phyloP scores from a whole-genome alignment of 2,329 filamentous ascomycete species.

The Dothidotthia symphoricarpi region DNA sequence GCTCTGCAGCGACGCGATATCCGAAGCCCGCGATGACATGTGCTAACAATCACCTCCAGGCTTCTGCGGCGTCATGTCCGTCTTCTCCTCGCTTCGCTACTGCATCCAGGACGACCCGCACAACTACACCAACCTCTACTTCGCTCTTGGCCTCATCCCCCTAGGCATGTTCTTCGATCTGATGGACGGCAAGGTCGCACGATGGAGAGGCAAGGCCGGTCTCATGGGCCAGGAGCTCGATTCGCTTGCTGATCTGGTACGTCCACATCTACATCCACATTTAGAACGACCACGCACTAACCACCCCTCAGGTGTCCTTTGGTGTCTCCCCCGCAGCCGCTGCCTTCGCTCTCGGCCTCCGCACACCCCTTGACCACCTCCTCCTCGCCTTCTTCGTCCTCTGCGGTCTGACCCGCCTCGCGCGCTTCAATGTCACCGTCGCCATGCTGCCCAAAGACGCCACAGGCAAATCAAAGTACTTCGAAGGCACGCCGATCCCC shows the following conservation, averaged over 20 bases:
- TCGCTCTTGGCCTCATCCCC: conserved; percentile 82
- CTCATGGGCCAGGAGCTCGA: conserved; percentile 98
- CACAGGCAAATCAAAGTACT: conserved; percentile 88
- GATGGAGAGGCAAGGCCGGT: conserved; percentile 95
- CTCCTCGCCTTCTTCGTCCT: conserved; percentile 87
- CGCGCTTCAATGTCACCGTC: conserved; percentile 96
- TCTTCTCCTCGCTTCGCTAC: conserved; percentile 94
- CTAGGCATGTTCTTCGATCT: conserved; percentile 92
- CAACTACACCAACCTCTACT: conserved; percentile 69
- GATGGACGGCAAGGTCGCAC: conserved; percentile 93
- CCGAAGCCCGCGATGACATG: not conserved
- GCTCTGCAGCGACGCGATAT: not conserved
- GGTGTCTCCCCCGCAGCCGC: conserved; percentile 84
- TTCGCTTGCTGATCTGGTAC: conserved; percentile 89
- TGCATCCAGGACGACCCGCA: conserved; percentile 68
- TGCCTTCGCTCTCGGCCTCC: conserved; percentile 85
- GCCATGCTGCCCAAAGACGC: conserved; percentile 86
- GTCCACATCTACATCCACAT: conserved; percentile 22
- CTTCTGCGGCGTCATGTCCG: conserved; percentile 88
- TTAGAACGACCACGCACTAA: not conserved
- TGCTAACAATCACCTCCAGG: conserved; percentile 47
- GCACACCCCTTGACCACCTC: conserved; percentile 78
- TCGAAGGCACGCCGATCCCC: conserved; percentile 95
- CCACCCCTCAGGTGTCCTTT: conserved; percentile 74
- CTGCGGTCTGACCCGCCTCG: conserved; percentile 87